Evolutionary conservation across 2,329 filamentous ascomycete species (phyloP).

Genomic region (Pezicula radicicola): DNA sequence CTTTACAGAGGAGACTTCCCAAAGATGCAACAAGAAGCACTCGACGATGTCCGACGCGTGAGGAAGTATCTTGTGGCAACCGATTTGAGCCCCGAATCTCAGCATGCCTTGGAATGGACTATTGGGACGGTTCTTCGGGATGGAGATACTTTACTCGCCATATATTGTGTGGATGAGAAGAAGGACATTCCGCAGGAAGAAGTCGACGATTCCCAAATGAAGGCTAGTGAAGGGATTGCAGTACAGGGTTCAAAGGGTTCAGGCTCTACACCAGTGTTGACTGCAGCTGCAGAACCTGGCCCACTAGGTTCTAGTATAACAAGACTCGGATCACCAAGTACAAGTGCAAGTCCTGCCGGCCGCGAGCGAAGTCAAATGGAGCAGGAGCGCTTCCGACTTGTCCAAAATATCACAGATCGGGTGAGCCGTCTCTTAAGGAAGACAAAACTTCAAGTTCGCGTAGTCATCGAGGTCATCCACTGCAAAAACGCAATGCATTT

Average conservation of each 20-base stretch:
- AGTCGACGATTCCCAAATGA: constrained; percentile 67
- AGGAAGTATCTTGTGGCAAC: constrained; percentile 95
- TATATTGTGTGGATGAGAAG: constrained; percentile 93
- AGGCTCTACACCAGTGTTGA: constrained; percentile 20
- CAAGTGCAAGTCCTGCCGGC: constrained; percentile 26
- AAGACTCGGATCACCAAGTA: constrained; percentile 17
- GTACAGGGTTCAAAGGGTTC: constrained; percentile 42
- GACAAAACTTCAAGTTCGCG: constrained; percentile 86
- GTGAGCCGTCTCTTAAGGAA: constrained; percentile 85
- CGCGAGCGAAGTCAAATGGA: constrained; percentile 61
- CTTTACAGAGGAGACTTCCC: constrained; percentile 86
- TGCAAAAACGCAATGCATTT: constrained; percentile 97
- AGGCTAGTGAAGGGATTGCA: constrained; percentile 68
- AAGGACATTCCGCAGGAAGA: constrained; percentile 36
- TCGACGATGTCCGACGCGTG: constrained; percentile 73
- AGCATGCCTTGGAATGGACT: constrained; percentile 95
- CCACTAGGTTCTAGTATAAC: constrained; percentile 15
- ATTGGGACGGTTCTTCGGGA: constrained; percentile 93
- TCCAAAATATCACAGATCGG: constrained; percentile 79
- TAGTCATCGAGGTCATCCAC: constrained; percentile 94
- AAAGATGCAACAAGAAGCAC: constrained; percentile 71
- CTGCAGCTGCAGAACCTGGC: constrained; percentile 12
- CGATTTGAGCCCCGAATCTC: constrained; percentile 89
- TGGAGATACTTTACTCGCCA: constrained; percentile 88
- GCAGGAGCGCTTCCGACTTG: constrained; percentile 74